phyloP scores from a whole-genome alignment of 2,329 filamentous ascomycete species.

The Septoria linicola region DNA sequence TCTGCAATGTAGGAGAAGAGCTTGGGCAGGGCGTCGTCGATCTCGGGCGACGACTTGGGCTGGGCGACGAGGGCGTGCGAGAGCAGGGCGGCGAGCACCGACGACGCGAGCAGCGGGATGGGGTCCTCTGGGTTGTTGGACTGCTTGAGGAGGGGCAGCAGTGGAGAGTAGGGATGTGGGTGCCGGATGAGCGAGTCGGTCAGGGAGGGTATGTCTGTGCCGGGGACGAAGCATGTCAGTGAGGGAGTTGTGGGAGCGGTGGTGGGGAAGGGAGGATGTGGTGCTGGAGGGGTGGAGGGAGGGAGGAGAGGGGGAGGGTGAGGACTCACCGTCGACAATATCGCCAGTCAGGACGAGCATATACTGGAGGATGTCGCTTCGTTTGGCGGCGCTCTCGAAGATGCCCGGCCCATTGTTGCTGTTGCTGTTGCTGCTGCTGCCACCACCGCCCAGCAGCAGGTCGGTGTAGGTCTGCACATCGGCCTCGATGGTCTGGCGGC shows the following conservation, averaged over 20 bases:
- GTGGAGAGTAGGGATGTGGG: slow-evolving; percentile 69
- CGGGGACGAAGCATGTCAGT: slow-evolving; percentile 9
- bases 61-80: slow-evolving; percentile 61
- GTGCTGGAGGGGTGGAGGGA: background rate
- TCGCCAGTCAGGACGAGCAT: slow-evolving; percentile 87
- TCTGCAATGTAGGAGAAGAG: slow-evolving; percentile 83
- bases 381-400: slow-evolving; percentile 79
- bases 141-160: slow-evolving; percentile 79
- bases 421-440: slow-evolving; percentile 55
- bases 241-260: background rate
- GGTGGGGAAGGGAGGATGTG: background rate
- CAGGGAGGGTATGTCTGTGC: slow-evolving; percentile 72
- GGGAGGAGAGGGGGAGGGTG: background rate
- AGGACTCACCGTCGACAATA: slow-evolving; percentile 70
- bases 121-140: slow-evolving; percentile 81
- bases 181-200: slow-evolving; percentile 73
- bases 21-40: slow-evolving; percentile 73
- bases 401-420: slow-evolving; percentile 45
- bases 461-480: slow-evolving; percentile 77
- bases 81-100: slow-evolving; percentile 78
- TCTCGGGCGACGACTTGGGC: slow-evolving; percentile 59
- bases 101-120: slow-evolving; percentile 85
- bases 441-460: slow-evolving; percentile 70
- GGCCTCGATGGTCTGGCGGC: slow-evolving; percentile 75
- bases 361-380: slow-evolving; percentile 90